These are phyloP conservation scores for Sindora glabra DNA, from an alignment of 306 rosid genomes.

Conservation along the genomic window DNA sequence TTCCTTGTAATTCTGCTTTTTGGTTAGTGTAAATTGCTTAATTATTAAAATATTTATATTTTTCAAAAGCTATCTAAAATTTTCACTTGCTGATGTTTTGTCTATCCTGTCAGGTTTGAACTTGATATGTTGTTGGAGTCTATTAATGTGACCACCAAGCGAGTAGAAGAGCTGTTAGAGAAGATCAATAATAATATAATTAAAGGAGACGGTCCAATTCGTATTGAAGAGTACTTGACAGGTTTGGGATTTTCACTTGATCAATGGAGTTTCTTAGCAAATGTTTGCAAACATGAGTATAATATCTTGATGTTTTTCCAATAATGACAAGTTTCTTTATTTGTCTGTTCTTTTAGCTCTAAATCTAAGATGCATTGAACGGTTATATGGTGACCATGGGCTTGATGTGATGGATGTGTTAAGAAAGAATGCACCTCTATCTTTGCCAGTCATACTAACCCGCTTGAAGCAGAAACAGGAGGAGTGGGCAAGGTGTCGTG, in stretches of 20 bases:
- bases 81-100: slow-evolving; percentile 26
- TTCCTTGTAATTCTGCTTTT: slow-evolving; percentile 1
- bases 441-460: slow-evolving; percentile 87
- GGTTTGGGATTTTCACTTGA: slow-evolving; percentile 38
- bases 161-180: slow-evolving; percentile 83
- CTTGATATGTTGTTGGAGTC: slow-evolving; percentile 98
- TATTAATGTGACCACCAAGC: slow-evolving; percentile 77
- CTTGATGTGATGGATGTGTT: slow-evolving; percentile 95
- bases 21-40: slow-evolving; percentile 7
- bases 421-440: slow-evolving; percentile 72
- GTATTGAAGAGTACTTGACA: slow-evolving; percentile 84
- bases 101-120: slow-evolving; percentile 69
- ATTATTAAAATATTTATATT: slow-evolving; percentile 5
- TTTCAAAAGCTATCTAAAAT: neutral
- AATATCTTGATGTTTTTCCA: slow-evolving; percentile 10
- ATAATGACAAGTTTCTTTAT: slow-evolving; percentile 16
- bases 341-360: slow-evolving; percentile 43
- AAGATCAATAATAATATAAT: slow-evolving; percentile 64
- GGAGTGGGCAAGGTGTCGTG: slow-evolving; percentile 94
- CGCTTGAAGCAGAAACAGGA: slow-evolving; percentile 98
- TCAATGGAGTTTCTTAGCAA: slow-evolving; percentile 11
- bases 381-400: slow-evolving; percentile 98
- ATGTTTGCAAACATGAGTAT: slow-evolving; percentile 2
- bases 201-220: slow-evolving; percentile 60
- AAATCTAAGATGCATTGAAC: slow-evolving; percentile 89